Percentiles rank a stretch among this genome's conserved stretches.
Conservation (phyloP, 208 protist genomes). For the Acanthamoeba healyi region DNA sequence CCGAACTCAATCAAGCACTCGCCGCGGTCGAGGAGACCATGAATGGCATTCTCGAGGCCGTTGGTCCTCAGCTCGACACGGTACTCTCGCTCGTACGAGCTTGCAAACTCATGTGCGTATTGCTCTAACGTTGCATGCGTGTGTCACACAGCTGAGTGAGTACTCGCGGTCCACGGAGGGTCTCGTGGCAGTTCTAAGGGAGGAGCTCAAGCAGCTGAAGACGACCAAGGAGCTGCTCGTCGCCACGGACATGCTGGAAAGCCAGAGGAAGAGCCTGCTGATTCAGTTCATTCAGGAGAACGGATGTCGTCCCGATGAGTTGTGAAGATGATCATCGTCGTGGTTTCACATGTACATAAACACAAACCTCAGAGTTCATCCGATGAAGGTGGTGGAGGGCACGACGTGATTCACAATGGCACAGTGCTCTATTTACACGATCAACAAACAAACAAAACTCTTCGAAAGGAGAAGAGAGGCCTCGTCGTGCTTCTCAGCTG, state of each 20-base stretch:
- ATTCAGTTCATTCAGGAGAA: constrained; percentile 29
- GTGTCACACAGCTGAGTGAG: neutral
- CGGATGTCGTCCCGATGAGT: neutral
- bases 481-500: neutral
- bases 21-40: neutral
- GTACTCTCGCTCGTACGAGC: neutral
- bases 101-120: neutral
- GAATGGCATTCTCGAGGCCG: neutral
- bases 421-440: no score
- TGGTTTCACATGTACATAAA: no score
- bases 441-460: no score
- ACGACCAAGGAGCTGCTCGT: constrained; percentile 9
- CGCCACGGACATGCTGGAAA: neutral
- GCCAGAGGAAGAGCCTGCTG: neutral
- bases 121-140: neutral
- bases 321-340: no score
- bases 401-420: no score
- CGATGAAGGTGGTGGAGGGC: no score
- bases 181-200: neutral
- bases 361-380: no score
- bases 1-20: neutral
- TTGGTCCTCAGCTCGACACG: neutral
- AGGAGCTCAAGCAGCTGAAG: constrained; percentile 6
- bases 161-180: neutral
- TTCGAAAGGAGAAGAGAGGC: no score